phyloP scores from a whole-genome alignment of 345 rosid species.

The Sisymbrium irio region DNA sequence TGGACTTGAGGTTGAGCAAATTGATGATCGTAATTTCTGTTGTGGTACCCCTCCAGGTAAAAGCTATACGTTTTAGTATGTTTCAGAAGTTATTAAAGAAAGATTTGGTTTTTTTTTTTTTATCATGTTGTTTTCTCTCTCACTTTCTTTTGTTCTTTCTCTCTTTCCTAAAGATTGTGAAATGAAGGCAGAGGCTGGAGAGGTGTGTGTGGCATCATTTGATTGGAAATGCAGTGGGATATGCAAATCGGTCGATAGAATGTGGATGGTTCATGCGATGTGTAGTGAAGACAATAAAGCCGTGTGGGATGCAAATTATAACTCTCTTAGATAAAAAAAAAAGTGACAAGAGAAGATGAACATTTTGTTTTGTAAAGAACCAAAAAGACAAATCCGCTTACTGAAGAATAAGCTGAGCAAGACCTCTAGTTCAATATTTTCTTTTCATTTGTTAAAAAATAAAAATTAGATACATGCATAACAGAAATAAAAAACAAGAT shows the following conservation, averaged over 20 bases:
- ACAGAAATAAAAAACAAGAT: no score
- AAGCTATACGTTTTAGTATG: not conserved
- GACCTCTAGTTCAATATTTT: not conserved
- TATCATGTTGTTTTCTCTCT: not conserved
- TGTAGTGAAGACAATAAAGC: constrained; percentile 82
- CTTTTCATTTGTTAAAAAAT: constrained; percentile 4
- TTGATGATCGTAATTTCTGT: constrained; percentile 79
- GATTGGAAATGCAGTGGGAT: constrained; percentile 98
- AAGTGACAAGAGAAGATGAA: not conserved
- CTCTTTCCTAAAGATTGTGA: constrained; percentile 57
- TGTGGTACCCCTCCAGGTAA: constrained; percentile 94
- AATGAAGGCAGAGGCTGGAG: constrained; percentile 90
- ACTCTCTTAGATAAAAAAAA: constrained; percentile 26
- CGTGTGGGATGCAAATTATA: constrained; percentile 60
- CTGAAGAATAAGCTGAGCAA: not conserved
- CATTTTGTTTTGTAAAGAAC: constrained; percentile 14
- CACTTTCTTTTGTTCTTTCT: not conserved
- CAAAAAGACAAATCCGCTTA: constrained; percentile 11
- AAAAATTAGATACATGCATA: no score
- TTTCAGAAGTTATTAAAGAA: not conserved
- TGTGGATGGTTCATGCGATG: constrained; percentile 71
- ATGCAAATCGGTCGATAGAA: constrained; percentile 82
- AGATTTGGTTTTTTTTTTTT: not conserved
- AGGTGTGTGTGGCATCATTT: constrained; percentile 85
- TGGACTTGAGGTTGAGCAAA: constrained; percentile 92